Evolutionary conservation across 2,329 filamentous ascomycete species (phyloP).

Genomic region (Talaromyces islandicus): DNA sequence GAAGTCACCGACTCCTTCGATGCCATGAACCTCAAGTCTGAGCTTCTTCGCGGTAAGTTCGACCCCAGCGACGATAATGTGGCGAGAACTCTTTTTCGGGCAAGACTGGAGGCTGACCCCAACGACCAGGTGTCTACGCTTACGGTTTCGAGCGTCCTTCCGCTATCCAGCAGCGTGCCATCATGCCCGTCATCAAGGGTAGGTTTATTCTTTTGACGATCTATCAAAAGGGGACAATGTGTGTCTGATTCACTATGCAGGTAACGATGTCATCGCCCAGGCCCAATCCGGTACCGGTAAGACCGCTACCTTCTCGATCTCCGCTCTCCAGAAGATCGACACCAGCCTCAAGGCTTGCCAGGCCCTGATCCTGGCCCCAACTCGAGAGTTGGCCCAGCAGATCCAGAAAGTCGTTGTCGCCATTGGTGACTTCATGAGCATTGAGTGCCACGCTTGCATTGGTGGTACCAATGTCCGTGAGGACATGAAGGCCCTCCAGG

Average conservation of each 20-base stretch:
- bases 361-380: slow-evolving; percentile 95
- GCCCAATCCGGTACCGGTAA: slow-evolving; percentile 99
- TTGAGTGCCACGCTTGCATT: slow-evolving; percentile 99
- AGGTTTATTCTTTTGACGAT: slow-evolving; percentile 31
- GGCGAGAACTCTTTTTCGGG: slow-evolving; percentile 10
- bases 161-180: slow-evolving; percentile 99
- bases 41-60: slow-evolving; percentile 83
- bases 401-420: slow-evolving; percentile 99
- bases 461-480: slow-evolving; percentile 97
- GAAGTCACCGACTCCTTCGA: slow-evolving; percentile 99
- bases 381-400: slow-evolving; percentile 96
- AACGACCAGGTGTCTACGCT: slow-evolving; percentile 74
- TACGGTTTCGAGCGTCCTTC: slow-evolving; percentile 99
- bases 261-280: slow-evolving; percentile 98
- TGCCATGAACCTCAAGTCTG: slow-evolving; percentile 92
- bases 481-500: slow-evolving; percentile 95
- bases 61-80: slow-evolving; percentile 6
- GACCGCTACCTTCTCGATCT: slow-evolving; percentile 99
- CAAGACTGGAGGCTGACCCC: slow-evolving; percentile 12
- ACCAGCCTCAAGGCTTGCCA: slow-evolving; percentile 91
- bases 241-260: slow-evolving; percentile 37
- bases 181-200: slow-evolving; percentile 99
- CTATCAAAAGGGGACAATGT: not conserved
- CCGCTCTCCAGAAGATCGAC: slow-evolving; percentile 98
- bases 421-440: slow-evolving; percentile 99